Evolutionary conservation across 2,329 filamentous ascomycete species (phyloP), one percentile per base, ranked within the genome.

Genomic region (Saccharata proteae): DNA sequence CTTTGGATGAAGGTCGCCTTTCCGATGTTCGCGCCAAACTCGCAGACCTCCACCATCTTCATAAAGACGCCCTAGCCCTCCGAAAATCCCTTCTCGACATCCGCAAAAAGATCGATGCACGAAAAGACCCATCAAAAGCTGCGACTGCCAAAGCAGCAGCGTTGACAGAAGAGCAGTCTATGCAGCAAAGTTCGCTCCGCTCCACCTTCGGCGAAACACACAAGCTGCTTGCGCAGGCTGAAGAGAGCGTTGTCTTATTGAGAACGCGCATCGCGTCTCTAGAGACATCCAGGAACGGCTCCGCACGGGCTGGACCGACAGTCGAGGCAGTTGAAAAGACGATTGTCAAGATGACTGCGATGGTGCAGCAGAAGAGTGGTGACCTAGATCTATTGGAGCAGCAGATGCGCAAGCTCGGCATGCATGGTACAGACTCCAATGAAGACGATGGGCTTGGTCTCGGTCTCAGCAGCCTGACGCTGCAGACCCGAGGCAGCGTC

Each of bases 291-390:
- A 65, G 67, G 6, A 68, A 66, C 12, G 62, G 61, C 29, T 21
- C 23, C 11, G 51, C 61, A 3, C 59, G 61, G 24, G 42, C 45
- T 1, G 71, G 77, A 4, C 90, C 90, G 0, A 94, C 86, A 0
- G 82, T 94, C 7, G 90, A 94, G 45, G 83, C 84, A 0, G 82
- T 98, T 13, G 78, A 86, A 43, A 82, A 81, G 37, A 98, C 90
- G 1, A 93, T 98, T 42, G 66, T 67, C 36, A 93, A 90, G 49
- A 86, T 98, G 80, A 94, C 86, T 19, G 71, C 66, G 37, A 88
- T 94, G 78, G 81, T 81, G 0, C 83, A 96, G 63, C 83, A 84
- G 59, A 81, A 83, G 51, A 90, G 81, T 49, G 82, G 79, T 36
- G 88, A 96, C 45, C 76, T 98, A 31, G 84, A 93, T 51, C 74